Evolutionary conservation across 768 basidiomycete species (phyloP), one percentile per base, ranked within the genome.

Genomic region (Chiua virens): DNA sequence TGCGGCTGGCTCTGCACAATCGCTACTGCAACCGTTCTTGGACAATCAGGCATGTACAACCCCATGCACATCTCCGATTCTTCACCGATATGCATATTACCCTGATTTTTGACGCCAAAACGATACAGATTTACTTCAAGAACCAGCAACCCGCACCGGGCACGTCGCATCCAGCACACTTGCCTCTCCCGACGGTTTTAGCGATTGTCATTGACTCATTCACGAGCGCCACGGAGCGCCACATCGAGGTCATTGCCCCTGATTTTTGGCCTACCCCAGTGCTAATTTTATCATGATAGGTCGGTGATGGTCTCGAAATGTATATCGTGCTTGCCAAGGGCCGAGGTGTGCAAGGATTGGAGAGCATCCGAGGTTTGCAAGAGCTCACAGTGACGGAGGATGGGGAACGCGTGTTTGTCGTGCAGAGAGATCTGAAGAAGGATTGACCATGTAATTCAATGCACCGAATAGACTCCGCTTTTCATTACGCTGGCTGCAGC

Each of bases 171-270:
- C 92, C 96, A 20, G 74, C 75, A 37, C 89, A 95, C 71, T 74
- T 98, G 38, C 88, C 94, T 15, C 76, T 99, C 52, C 65, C 77
- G 21, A 83, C 83, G 11, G 93, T 98, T 8, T 74, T 97, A 47
- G 75, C 82, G 27, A 82, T 99, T 67, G 92, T 98, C 61, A 89
- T 92, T 54, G 96, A 99, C 74, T 91, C 92, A 9, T 99, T 98
- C 71, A 96, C 95, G 23, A 83, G 91, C 58, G 97, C 97, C 23
- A 98, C 97, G 14, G 97, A 99, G 74, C 85, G 97, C 57, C 96
- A 98, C 72, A 98, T 98, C 66, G 95, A 98, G 83, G 90, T 90
- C 54, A 62, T 23, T 13, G n/a, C 41, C 28, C 6, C 37, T 53
- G 38, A 49, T 62, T 52, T 39, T 38, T 35, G 38, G 35, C 3